Evolutionary conservation across 306 rosid genomes (phyloP).

Genomic region (Begonia fuchsioides): DNA sequence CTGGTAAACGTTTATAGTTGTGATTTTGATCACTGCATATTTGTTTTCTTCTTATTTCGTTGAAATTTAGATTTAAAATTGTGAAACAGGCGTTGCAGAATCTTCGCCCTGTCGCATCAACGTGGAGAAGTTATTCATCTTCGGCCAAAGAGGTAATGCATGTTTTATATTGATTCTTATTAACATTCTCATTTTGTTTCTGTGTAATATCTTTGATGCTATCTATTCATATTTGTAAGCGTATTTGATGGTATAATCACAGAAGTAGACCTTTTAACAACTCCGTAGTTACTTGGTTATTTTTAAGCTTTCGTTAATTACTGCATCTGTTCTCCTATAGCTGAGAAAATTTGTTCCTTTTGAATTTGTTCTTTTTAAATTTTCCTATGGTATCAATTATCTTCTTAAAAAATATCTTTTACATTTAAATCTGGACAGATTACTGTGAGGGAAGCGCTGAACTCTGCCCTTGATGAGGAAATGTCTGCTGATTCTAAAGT

Average conservation of each 20-base stretch:
- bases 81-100: slow-evolving; percentile 27
- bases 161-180: background rate
- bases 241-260: no score
- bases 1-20: slow-evolving; percentile 13
- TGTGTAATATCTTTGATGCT: no score
- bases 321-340: no score
- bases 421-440: slow-evolving; percentile 26
- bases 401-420: no score
- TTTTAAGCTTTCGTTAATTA: no score
- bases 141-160: slow-evolving; percentile 51
- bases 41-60: background rate
- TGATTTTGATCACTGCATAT: background rate
- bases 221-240: no score
- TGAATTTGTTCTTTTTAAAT: no score
- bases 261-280: no score
- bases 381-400: no score
- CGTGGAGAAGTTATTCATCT: slow-evolving; percentile 49
- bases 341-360: no score
- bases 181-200: no score
- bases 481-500: slow-evolving; percentile 96
- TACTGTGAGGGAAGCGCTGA: slow-evolving; percentile 76
- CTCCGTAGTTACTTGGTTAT: no score
- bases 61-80: slow-evolving; percentile 1
- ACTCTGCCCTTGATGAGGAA: slow-evolving; percentile 94
- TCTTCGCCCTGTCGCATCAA: slow-evolving; percentile 38